These are phyloP conservation scores for Acer campestre DNA, from an alignment of 345 rosid species.

Conservation along the genomic window DNA sequence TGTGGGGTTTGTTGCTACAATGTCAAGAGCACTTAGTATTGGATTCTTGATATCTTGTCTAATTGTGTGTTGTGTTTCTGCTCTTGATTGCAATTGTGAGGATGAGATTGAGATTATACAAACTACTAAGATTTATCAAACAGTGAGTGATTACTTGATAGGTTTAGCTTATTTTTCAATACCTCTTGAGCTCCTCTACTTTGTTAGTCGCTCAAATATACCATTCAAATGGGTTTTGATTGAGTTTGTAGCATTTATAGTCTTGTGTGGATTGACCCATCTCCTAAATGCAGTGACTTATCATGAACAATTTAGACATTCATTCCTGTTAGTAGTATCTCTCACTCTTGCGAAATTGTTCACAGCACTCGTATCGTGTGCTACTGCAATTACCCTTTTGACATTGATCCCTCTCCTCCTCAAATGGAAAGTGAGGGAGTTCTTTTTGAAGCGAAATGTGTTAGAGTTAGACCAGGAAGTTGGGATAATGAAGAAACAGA, in stretches of 20 bases:
- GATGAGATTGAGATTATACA: slow-evolving; percentile 78
- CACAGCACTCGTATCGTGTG: slow-evolving; percentile 90
- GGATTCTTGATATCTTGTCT: slow-evolving; percentile 52
- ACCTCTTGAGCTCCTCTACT: slow-evolving; percentile 91
- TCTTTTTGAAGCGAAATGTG: slow-evolving; percentile 84
- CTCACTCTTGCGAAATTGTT: slow-evolving; percentile 79
- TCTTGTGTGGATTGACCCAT: slow-evolving; percentile 94
- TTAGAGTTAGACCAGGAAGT: slow-evolving; percentile 89
- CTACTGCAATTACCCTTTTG: slow-evolving; percentile 84
- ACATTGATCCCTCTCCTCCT: slow-evolving; percentile 86
- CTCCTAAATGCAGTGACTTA: slow-evolving; percentile 87
- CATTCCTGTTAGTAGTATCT: slow-evolving; percentile 77
- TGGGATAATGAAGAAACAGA: slow-evolving; percentile 84
- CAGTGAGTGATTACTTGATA: slow-evolving; percentile 88
- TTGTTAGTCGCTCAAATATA: slow-evolving; percentile 81
- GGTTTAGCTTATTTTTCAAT: slow-evolving; percentile 93
- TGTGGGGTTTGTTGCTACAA: slow-evolving; percentile 32
- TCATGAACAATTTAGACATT: slow-evolving; percentile 64
- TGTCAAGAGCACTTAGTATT: slow-evolving; percentile 67
- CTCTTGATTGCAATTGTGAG: slow-evolving; percentile 79
- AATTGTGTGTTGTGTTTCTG: slow-evolving; percentile 43
- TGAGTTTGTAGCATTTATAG: slow-evolving; percentile 85
- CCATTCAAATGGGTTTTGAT: slow-evolving; percentile 98
- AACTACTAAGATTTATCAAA: slow-evolving; percentile 77
- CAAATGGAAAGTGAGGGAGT: slow-evolving; percentile 90